phyloP scores from a whole-genome alignment of 306 rosid genomes.

The Lathyrus sativus region DNA sequence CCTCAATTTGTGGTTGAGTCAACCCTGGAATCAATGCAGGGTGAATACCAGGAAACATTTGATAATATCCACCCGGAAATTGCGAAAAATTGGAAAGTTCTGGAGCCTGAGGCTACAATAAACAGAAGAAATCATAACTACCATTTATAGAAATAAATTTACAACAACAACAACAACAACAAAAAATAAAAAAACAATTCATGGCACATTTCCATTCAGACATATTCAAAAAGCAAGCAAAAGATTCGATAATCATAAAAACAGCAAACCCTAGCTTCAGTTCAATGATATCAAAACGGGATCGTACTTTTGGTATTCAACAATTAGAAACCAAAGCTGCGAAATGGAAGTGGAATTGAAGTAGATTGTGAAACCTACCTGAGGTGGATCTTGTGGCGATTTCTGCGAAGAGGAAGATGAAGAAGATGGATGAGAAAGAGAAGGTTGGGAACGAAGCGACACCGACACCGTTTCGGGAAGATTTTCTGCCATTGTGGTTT shows the following conservation, averaged over 20 bases:
- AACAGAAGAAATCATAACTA: slow-evolving; percentile 21
- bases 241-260: background rate
- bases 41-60: slow-evolving; percentile 68
- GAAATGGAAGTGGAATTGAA: slow-evolving; percentile 31
- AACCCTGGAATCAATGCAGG: slow-evolving; percentile 69
- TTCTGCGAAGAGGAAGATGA: slow-evolving; percentile 28
- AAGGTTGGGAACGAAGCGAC: slow-evolving; percentile 46
- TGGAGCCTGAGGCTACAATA: slow-evolving; percentile 60
- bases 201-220: slow-evolving; percentile 4
- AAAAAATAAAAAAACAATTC: background rate
- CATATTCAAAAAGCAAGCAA: slow-evolving; percentile 13
- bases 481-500: slow-evolving; percentile 55
- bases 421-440: slow-evolving; percentile 23
- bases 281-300: slow-evolving; percentile 21
- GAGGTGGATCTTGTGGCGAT: slow-evolving; percentile 44
- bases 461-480: slow-evolving; percentile 46
- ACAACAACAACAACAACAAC: background rate
- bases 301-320: background rate
- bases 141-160: background rate
- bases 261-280: slow-evolving; percentile 24
- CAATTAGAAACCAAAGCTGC: background rate
- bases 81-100: slow-evolving; percentile 41
- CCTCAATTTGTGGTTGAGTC: slow-evolving; percentile 54
- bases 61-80: slow-evolving; percentile 60
- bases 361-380: slow-evolving; percentile 58